Base-by-base conservation (phyloP, 352 stramenopile species). In the Phytophthora syringae region DNA sequence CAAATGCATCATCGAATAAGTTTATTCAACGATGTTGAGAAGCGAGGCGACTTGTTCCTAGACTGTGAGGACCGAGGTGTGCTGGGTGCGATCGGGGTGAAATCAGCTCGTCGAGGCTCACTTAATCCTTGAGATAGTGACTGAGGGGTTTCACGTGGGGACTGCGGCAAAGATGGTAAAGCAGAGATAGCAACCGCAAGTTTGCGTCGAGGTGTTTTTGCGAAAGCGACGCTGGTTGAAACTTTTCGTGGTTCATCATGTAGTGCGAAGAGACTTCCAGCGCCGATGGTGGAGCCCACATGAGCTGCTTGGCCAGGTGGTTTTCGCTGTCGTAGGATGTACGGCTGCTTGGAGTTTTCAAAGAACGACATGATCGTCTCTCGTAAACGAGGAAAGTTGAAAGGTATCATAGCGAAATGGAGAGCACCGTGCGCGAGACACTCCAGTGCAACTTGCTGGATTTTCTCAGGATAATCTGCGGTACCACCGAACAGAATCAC, bases 401-500 rank as follows among this genome's bases (percentile, higher is more conserved):
- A 72, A 1, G 85, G 83, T 1, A 89, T 64, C 3, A 39, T 70
- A 10, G 79, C 80, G 54, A 93, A 93, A 54, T 84, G 88, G 27
- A 93, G 36, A 3, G 81, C 76, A 3, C 85, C 81, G 5, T 77
- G 59, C 0, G 61, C 60, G 2, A 92, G 57, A 20, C 83, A 92
- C 13, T 83, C 70, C 3, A 74, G 39, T 6, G 71, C 75, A 15
- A 83, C 54, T 1, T 58, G 47, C 20, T 72, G 50, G 0, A 72
- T 90, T 37, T 72, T 73, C 5, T 70, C 63, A 0, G 60, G 65
- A 3, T 84, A 59, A 2, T 60, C 40, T 11, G 67, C 22, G 39
- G 86, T 79, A 3, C 85, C 85, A 11, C 85, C 85, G 25, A 92
- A 66, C 0, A 92, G 44, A 28, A 90, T 85, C 27, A 93, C 78